Conservation (phyloP, 257 asterid species). For the Apocynum venetum region DNA sequence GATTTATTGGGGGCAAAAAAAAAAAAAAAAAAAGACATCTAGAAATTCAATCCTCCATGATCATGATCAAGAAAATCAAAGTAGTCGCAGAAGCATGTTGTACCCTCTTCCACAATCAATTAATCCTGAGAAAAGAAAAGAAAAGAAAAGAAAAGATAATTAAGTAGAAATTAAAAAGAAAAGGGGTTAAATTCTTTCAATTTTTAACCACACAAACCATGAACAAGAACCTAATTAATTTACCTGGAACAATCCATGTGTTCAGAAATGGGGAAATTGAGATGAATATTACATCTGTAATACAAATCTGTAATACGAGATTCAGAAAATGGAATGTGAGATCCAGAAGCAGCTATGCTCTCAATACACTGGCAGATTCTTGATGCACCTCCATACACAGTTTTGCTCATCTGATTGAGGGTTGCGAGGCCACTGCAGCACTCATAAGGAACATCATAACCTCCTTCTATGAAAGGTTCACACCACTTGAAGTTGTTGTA, state of each 20-base stretch:
- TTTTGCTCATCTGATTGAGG: constrained; percentile 19
- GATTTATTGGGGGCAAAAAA: no score
- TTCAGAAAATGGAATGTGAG: constrained; percentile 1
- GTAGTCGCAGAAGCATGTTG: not conserved
- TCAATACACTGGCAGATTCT: constrained; percentile 38
- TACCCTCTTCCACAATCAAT: not conserved
- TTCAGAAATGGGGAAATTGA: constrained; percentile 43
- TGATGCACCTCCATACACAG: constrained; percentile 9
- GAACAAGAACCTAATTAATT: not conserved
- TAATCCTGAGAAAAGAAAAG: not conserved
- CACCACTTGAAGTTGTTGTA: constrained; percentile 19
- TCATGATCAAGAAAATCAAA: not conserved
- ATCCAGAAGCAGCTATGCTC: not conserved
- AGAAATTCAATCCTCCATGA: not conserved
- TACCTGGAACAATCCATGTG: constrained; percentile 36
- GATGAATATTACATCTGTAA: constrained; percentile 25
- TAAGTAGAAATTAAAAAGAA: no score
- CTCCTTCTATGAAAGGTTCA: constrained; percentile 15
- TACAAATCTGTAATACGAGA: constrained; percentile 27
- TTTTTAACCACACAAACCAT: no score
- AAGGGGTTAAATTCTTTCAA: no score
- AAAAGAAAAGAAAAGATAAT: not conserved
- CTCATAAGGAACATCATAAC: not conserved
- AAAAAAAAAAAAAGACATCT: no score
- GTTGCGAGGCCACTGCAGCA: constrained; percentile 8